Conservation (phyloP, 441 rosid species). For the Rhodomyrtus psidioides region DNA sequence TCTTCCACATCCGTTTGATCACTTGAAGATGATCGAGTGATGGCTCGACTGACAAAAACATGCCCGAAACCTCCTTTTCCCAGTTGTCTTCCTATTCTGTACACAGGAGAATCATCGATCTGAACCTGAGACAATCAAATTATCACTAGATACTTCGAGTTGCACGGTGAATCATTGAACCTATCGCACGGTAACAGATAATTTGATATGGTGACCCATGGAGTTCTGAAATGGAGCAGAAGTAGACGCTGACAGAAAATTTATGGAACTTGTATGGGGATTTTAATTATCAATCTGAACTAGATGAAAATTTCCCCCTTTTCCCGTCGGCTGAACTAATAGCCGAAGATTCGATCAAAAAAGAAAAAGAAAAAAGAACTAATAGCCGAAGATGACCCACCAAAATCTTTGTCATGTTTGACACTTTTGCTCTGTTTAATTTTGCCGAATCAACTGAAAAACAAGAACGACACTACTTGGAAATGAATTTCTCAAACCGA, state of each 20-base stretch:
- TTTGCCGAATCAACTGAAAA: neutral
- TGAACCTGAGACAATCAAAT: constrained; percentile 32
- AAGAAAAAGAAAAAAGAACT: neutral
- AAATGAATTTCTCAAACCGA: neutral
- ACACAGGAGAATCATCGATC: constrained; percentile 57
- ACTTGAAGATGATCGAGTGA: constrained; percentile 15
- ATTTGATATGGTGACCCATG: neutral
- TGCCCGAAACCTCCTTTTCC: constrained; percentile 77
- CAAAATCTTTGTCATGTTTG: neutral
- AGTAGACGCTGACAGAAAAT: neutral
- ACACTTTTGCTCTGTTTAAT: neutral
- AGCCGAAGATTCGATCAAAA: neutral
- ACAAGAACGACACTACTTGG: neutral
- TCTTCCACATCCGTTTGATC: neutral
- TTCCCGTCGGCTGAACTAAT: neutral
- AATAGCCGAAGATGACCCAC: neutral
- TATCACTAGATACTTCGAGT: neutral
- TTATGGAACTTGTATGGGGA: neutral
- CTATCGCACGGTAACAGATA: neutral
- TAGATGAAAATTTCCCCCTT: neutral
- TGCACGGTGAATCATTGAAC: neutral
- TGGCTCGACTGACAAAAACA: constrained; percentile 50
- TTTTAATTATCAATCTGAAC: neutral
- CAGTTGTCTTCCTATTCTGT: constrained; percentile 39
- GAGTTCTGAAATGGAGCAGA: neutral